Base-by-base conservation (phyloP, 2,329 filamentous ascomycete genomes). In the Cladophialophora carrionii region DNA sequence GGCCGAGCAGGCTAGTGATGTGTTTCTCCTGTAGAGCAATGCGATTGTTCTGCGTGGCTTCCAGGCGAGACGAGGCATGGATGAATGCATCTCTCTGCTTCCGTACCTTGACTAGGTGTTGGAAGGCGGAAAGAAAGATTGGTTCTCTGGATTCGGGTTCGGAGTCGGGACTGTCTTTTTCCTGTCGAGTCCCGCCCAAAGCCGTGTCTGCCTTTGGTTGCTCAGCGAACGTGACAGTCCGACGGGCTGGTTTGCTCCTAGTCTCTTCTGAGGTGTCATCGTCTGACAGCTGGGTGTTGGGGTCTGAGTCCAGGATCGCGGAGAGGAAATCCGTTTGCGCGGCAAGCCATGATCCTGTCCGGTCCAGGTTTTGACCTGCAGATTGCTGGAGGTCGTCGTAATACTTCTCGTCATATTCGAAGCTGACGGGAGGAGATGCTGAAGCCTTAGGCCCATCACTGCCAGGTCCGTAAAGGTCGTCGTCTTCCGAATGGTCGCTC, bases 121-220 rank as follows among this genome's bases (percentile, higher is more conserved):
- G 88, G 76, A 96, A 97, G 9, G 92, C 92, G 90, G 89, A 79
- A 92, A 94, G 78, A 46, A 96, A 97, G 4, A 93, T 90, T 3
- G 89, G 88, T 73, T 95, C 90, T n/a, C 67, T 69, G 2, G 48
- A 26, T 32, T 67, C 64, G 73, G 88, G 77, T 77, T 83, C 79
- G 62, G 83, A 78, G 72, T 55, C 24, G 10, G 61, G 56, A 31
- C 57, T 70, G 69, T 9, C 84, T 84, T 20, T 87, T 78, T 41
- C 77, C 78, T 71, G 81, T 24, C 29, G 37, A 20, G 37, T 61
- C n/a, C 31, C 29, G 24, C 53, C 49, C 8, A 65, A 32, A 14
- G 63, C 54, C 8, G 59, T 57, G 41, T 63, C 65, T 31, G 56
- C 46, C 32, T 57, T 67, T 26, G 66, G 31, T 24, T 64, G 24